Percentiles rank a stretch among this genome's conserved stretches.
Evolutionary conservation across 148 eudicot genomes (phyloP).

Genomic region (Rhododendron simsii): DNA sequence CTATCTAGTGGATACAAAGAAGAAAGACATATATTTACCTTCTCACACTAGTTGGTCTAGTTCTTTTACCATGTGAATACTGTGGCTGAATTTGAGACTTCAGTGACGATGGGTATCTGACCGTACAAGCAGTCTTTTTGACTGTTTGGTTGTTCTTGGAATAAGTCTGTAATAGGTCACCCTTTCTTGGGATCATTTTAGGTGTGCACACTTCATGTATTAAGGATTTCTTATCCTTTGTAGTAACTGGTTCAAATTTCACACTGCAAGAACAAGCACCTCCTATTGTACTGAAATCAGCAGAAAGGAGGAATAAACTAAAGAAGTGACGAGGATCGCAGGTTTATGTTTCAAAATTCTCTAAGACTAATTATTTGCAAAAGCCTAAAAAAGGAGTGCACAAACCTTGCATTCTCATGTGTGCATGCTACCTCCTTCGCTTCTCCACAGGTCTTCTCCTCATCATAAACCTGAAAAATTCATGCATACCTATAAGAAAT

Average conservation of each 20-base stretch:
- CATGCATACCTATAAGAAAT: background rate
- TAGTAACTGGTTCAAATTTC: constrained; percentile 11
- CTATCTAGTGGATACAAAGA: background rate
- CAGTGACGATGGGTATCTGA: constrained; percentile 62
- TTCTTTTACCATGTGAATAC: constrained; percentile 46
- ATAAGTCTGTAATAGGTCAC: constrained; percentile 20
- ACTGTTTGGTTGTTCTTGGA: constrained; percentile 48
- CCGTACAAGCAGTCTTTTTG: constrained; percentile 51
- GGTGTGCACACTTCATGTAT: constrained; percentile 59
- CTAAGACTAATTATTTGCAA: background rate
- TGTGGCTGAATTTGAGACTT: constrained; percentile 41
- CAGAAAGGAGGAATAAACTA: background rate
- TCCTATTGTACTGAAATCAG: constrained; percentile 21
- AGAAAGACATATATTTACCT: constrained; percentile 29
- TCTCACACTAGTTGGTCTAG: constrained; percentile 47
- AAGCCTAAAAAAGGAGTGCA: background rate
- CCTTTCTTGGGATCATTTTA: constrained; percentile 25
- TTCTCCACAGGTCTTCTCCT: constrained; percentile 17
- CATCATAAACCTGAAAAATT: constrained; percentile 26
- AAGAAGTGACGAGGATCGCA: background rate
- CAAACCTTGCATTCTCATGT: constrained; percentile 41
- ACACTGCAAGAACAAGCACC: constrained; percentile 8
- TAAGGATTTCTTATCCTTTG: background rate
- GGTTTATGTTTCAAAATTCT: background rate
- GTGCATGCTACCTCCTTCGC: constrained; percentile 9